A percentile compares a stretch with the other conserved stretches of the same genome.
phyloP scores from a whole-genome alignment of 2,329 filamentous ascomycete species.

The Alternaria tenuissima region DNA sequence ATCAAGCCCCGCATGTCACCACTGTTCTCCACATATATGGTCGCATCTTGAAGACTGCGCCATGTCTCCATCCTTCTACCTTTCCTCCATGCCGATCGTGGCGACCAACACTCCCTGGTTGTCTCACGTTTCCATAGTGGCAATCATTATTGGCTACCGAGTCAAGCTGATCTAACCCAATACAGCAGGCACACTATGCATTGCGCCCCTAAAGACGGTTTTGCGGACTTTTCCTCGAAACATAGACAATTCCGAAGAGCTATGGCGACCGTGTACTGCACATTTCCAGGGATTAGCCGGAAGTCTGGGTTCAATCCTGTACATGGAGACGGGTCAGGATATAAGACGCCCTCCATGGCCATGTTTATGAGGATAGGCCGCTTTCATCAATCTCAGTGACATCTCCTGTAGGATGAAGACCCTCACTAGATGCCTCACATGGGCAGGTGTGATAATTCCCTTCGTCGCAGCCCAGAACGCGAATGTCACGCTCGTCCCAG shows the following conservation, averaged over 20 bases:
- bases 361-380: background rate
- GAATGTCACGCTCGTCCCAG: constrained; percentile 32
- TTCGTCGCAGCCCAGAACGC: constrained; percentile 24
- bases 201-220: background rate
- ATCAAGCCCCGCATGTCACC: background rate
- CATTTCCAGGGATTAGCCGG: background rate
- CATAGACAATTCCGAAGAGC: background rate
- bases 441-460: constrained; percentile 10
- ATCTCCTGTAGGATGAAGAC: constrained; percentile 3
- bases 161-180: constrained; percentile 13
- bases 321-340: background rate
- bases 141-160: constrained; percentile 20
- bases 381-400: background rate
- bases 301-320: background rate
- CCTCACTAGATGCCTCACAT: constrained; percentile 9
- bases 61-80: background rate
- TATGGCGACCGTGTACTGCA: background rate
- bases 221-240: constrained; percentile 1
- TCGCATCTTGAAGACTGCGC: background rate
- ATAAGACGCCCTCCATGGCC: constrained; percentile 3
- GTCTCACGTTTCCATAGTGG: constrained; percentile 31
- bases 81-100: background rate
- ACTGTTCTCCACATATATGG: background rate
- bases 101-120: background rate
- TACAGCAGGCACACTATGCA: constrained; percentile 20